phyloP scores from a whole-genome alignment of 441 rosid species.

The Adansonia grandidieri region DNA sequence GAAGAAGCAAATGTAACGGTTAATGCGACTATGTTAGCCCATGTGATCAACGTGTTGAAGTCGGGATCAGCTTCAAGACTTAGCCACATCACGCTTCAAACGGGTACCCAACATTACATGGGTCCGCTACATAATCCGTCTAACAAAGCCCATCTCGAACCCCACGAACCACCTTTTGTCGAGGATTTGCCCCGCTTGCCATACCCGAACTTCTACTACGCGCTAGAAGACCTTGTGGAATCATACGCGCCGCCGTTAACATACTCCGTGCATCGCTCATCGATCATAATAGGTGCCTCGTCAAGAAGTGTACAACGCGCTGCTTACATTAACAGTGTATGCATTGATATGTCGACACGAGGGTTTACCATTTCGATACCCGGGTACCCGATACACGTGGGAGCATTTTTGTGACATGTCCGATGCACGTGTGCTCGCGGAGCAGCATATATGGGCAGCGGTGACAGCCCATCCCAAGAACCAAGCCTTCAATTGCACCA shows the following conservation, averaged over 20 bases:
- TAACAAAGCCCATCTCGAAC: constrained; percentile 14
- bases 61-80: constrained; percentile 28
- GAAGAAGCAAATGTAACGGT: constrained; percentile 35
- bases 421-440: constrained; percentile 38
- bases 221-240: constrained; percentile 36
- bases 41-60: constrained; percentile 37
- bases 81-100: constrained; percentile 37
- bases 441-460: constrained; percentile 48
- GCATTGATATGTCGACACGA: constrained; percentile 40
- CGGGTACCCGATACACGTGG: constrained; percentile 38
- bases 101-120: constrained; percentile 45
- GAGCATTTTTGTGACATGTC: constrained; percentile 45
- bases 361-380: constrained; percentile 34
- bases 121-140: too few relatives aligned
- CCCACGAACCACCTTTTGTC: constrained; percentile 34
- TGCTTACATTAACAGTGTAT: constrained; percentile 35
- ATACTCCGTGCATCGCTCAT: constrained; percentile 39
- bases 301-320: constrained; percentile 36
- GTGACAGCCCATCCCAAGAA: constrained; percentile 17
- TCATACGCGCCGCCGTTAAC: constrained; percentile 29
- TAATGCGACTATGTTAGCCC: constrained; percentile 36
- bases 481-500: constrained; percentile 43
- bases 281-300: constrained; percentile 42
- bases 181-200: constrained; percentile 42
- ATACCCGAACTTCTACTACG: constrained; percentile 44